Conservation (phyloP, 352 stramenopile genomes). For the Globisporangium iwayamae region DNA sequence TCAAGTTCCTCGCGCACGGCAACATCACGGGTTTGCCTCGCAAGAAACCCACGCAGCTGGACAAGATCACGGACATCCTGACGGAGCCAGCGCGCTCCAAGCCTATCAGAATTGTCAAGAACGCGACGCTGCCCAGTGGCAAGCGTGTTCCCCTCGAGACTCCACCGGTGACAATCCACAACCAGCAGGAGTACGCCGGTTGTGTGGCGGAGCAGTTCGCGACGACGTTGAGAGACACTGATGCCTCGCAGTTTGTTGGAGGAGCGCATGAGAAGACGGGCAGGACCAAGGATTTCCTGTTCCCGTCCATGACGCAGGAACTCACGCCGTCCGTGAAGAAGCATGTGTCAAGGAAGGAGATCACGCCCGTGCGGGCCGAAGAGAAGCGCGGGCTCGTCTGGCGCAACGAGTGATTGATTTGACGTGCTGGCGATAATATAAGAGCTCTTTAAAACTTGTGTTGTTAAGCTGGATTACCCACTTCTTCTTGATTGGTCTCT, state of each 20-base stretch:
- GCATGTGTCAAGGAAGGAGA: slow-evolving; percentile 48
- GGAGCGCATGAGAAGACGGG: slow-evolving; percentile 29
- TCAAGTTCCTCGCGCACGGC: slow-evolving; percentile 86
- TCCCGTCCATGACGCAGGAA: slow-evolving; percentile 48
- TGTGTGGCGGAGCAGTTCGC: slow-evolving; percentile 51
- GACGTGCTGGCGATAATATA: neutral
- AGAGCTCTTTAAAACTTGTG: neutral
- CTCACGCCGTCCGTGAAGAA: slow-evolving; percentile 64
- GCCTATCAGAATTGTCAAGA: slow-evolving; percentile 71
- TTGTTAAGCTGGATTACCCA: too few relatives aligned
- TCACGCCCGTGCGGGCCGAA: slow-evolving; percentile 21
- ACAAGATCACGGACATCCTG: slow-evolving; percentile 80
- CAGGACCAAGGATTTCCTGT: slow-evolving; percentile 51
- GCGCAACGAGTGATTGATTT: slow-evolving; percentile 30
- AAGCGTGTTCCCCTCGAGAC: slow-evolving; percentile 60
- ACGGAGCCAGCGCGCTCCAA: slow-evolving; percentile 45
- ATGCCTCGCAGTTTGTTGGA: slow-evolving; percentile 33
- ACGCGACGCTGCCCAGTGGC: slow-evolving; percentile 70
- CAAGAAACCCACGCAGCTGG: slow-evolving; percentile 53
- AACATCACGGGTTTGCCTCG: slow-evolving; percentile 71
- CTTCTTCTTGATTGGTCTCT: neutral
- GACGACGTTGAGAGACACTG: slow-evolving; percentile 33
- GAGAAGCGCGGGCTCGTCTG: slow-evolving; percentile 58
- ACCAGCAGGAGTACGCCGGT: slow-evolving; percentile 57
- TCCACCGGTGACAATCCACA: slow-evolving; percentile 66